A percentile compares a stretch with the other conserved stretches of the same genome.
These are phyloP conservation scores for Tilletia caries DNA, from an alignment of 1,284 basidiomycete genomes.

Conservation along the genomic window DNA sequence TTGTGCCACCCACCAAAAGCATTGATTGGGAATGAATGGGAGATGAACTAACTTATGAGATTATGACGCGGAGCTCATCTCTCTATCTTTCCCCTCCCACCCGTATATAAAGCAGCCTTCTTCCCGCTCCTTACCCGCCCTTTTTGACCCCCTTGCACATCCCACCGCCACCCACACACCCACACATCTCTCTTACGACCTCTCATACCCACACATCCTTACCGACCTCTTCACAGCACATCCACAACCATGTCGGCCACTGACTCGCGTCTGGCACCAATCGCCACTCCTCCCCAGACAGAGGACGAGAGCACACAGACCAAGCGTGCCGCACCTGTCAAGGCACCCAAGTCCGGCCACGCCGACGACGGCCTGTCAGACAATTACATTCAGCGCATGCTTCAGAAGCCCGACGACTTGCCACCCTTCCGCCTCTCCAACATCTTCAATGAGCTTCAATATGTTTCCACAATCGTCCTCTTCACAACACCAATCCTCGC, in stretches of 20 bases:
- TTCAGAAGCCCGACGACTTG: conserved; percentile 20
- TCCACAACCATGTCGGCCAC: not conserved
- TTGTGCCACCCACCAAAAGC: too few species aligned
- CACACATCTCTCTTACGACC: not conserved
- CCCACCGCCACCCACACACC: not conserved
- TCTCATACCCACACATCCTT: not conserved
- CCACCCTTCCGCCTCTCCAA: conserved; percentile 47
- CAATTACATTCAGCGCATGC: conserved; percentile 13
- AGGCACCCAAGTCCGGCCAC: not conserved
- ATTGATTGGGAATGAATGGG: too few species aligned
- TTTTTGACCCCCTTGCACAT: not conserved
- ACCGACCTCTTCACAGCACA: not conserved
- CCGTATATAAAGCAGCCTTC: not conserved
- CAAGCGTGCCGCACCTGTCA: not conserved
- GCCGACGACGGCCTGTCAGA: conserved; percentile 8
- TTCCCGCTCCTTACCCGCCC: not conserved
- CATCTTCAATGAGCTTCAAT: conserved; percentile 49
- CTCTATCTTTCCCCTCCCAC: not conserved
- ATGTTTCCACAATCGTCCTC: conserved; percentile 49
- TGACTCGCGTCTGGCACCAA: not conserved
- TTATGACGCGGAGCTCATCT: too few species aligned
- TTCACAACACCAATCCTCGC: conserved; percentile 43
- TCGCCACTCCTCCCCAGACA: conserved; percentile 5
- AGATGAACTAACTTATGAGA: too few species aligned
- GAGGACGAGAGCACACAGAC: conserved; percentile 13